Conservation (phyloP, 2,329 filamentous ascomycete genomes). For the Pseudocercospora eumusae region DNA sequence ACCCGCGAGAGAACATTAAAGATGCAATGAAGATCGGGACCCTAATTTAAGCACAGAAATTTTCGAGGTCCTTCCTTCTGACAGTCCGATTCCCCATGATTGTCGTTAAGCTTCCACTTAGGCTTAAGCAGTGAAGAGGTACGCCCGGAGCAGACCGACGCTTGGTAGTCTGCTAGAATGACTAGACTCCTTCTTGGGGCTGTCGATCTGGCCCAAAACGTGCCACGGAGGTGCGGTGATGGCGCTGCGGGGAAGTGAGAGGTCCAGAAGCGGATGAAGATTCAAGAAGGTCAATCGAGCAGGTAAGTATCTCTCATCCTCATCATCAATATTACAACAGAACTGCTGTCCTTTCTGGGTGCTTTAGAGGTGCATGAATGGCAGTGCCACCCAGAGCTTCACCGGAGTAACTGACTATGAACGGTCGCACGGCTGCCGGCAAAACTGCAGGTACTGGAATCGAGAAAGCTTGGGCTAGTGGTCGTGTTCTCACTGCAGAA, state of each 20-base stretch:
- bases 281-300: neutral
- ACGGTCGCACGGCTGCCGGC: slow-evolving; percentile 27
- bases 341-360: neutral
- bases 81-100: neutral
- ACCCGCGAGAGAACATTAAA: no score
- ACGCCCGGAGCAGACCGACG: slow-evolving; percentile 6
- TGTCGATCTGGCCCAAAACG: slow-evolving; percentile 11
- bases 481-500: slow-evolving; percentile 29
- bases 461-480: slow-evolving; percentile 31
- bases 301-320: slow-evolving; percentile 6
- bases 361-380: neutral
- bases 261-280: slow-evolving; percentile 7
- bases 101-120: slow-evolving; percentile 4
- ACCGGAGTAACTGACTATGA: slow-evolving; percentile 20
- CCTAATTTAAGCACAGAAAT: neutral
- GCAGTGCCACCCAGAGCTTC: neutral
- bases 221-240: slow-evolving; percentile 4
- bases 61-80: neutral
- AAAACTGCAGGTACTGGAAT: slow-evolving; percentile 22
- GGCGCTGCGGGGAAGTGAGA: slow-evolving; percentile 8
- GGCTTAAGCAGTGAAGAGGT: slow-evolving; percentile 3
- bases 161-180: no score
- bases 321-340: neutral
- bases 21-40: no score
- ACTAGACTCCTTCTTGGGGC: slow-evolving; percentile 10